These are phyloP conservation scores for Medicago arabica DNA, from an alignment of 306 rosid species.

Conservation along the genomic window DNA sequence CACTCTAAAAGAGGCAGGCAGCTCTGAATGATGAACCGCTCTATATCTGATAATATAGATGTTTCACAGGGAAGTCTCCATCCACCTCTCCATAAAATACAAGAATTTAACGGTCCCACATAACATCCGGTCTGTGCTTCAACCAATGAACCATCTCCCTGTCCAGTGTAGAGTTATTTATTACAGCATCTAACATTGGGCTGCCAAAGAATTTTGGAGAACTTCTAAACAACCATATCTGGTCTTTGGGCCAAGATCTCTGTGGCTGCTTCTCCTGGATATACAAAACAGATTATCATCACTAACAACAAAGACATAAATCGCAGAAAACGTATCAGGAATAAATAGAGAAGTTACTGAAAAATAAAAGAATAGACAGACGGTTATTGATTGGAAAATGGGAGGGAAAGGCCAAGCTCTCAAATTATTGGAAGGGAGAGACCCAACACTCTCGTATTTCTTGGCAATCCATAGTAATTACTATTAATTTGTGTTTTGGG, in stretches of 20 bases:
- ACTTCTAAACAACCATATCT: constrained; percentile 88
- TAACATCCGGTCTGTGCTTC: constrained; percentile 81
- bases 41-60: constrained; percentile 46
- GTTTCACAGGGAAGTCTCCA: constrained; percentile 44
- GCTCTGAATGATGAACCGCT: constrained; percentile 60
- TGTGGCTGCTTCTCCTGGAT: constrained; percentile 92
- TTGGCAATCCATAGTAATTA: no score
- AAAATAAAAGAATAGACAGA: no score
- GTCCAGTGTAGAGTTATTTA: constrained; percentile 68
- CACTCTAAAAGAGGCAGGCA: constrained; percentile 68
- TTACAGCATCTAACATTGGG: constrained; percentile 89
- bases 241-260: constrained; percentile 92
- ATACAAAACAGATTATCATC: constrained; percentile 36
- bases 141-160: constrained; percentile 95
- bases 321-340: constrained; percentile 7
- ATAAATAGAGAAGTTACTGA: no score
- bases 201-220: constrained; percentile 77
- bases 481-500: no score
- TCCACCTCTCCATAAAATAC: constrained; percentile 53
- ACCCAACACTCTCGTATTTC: no score
- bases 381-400: no score
- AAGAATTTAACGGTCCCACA: constrained; percentile 81
- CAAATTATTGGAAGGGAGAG: no score
- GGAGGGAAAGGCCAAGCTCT: no score
- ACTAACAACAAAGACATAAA: constrained; percentile 9